Evolutionary conservation across 1,284 basidiomycete genomes (phyloP), one percentile per base, ranked within the genome.

Genomic region (Cryptococcus maquisensis): DNA sequence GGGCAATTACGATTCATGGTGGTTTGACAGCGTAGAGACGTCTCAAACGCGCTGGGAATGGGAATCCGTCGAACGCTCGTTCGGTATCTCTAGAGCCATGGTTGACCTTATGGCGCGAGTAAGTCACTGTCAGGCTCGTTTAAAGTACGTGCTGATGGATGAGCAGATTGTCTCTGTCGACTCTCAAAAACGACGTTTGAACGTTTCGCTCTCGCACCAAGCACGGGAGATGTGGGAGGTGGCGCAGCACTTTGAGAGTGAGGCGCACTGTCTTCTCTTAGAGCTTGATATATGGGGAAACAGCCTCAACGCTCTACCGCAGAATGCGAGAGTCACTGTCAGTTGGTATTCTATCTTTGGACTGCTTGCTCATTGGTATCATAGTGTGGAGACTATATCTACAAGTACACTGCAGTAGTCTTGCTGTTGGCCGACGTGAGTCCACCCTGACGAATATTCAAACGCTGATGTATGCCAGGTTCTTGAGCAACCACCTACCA

Each of bases 211-310:
- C 15, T 42, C 54, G 15, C 56, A 57, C 36, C 40, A 47, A 23
- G 51, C 54, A 8, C 54, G 62, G 4, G 66, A 67, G 49, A 56
- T 67, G 60, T 51, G 51, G 52, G 61, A 63, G 28, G 54, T 66
- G 0, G 63, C 49, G 12, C 55, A 67, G 41, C 59, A 67, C 44
- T 61, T 63, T 47, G 45, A 53, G 51, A 45, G 64, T 16, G 60
- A 63, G 39, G 49, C 43, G 35, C 64, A 63, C 42, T 63, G 59
- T 41, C 23, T 66, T 15, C 48, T 65, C 37, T 48, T 61, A 12
- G 62, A 67, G 52, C 49, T 67, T 51, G 68, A 70, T 51, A 68
- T 70, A 15, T 70, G 66, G 66, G 64, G 66, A 13, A 68, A 64
- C 48, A 64, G 58, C 41, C 54, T 70, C 44, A 65, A 58, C 37